Evolutionary conservation across 805 yeast genomes (phyloP), one percentile per base, ranked within the genome.

Genomic region (Kodamaea kakaduensis): DNA sequence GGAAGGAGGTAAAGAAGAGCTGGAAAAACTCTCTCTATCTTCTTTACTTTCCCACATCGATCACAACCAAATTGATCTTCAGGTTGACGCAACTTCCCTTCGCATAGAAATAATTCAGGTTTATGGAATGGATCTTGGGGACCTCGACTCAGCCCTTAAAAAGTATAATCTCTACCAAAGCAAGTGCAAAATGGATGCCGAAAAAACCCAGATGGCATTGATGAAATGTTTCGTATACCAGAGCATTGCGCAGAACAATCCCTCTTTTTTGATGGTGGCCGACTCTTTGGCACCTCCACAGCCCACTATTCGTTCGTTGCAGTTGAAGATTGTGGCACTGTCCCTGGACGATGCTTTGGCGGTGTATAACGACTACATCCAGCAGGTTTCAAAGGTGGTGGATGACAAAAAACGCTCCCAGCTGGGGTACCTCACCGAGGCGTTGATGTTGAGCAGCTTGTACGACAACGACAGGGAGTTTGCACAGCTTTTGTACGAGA

Each of bases 381-480:
- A 53, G 10, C 48, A 47, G 8, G 62, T 67, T 0, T 57, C 71
- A 1, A 47, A 40, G 6, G 56, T 54, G 14, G 44, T 51, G 5
- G 64, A 58, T 33, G 52, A 54, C 17, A 46, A 53, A 1, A 50
- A 53, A 1, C 37, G 69, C 9, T 71, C 79, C 0, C 61, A 66
- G 2, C 50, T 67, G 10, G 76, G 75, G 1, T 36, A 56, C 4
- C 43, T 75, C 16, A 67, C 75, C 1, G 77, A 77, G 42, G 54
- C 77, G 2, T 47, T 77, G 24, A 52, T 76, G 18, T 42, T 71
- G 10, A 66, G 71, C 0, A 61, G 51, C 36, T 50, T 77, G 23
- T 61, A 64, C 14, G 59, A 64, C 24, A 56, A 63, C 27, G 81
- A 77, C 48, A 54, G 80, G 27, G 76, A 72, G 40, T 75, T 77